Evolutionary conservation across 306 rosid species (phyloP), one percentile per base, ranked within the genome.

Genomic region (Sesbania bispinosa): DNA sequence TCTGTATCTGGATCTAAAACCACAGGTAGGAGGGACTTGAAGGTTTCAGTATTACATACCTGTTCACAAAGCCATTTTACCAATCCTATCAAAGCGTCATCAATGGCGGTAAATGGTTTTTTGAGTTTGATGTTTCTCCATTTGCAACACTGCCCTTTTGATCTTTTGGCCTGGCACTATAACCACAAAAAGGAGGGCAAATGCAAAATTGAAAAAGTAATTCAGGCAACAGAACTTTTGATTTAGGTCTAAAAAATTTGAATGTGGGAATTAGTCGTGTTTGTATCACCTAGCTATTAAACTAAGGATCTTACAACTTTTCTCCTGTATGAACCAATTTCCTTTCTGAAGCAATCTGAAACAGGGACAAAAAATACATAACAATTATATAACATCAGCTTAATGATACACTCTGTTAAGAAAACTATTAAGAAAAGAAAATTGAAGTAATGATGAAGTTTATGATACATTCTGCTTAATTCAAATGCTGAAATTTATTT

Each of bases 41-140:
- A 58, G 63, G 19, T 51, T 47, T n/a, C 48, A 53, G 52, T 5
- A 65, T 15, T 14, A 48, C 74, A 70, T 77, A 88, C 98, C 98
- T 92, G 95, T 41, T 86, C 98, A 80, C 96, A 92, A 21, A 92
- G 96, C 98, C 98, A 92, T 46, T 89, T 90, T 55, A 92, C 96
- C 86, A 92, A 62, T 57, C 89, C 95, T 74, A 79, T 81, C 89
- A 92, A 80, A 69, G 89, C 92, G 74, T 92, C 94, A 78, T 86
- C 92, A 71, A 89, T 86, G 18, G 79, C 47, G 58, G 92, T 80
- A 16, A 71, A 36, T 30, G 81, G 69, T 58, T 71, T 82, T 92
- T 89, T 33, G 90, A 87, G 58, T 84, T 78, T 57, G 94, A 86
- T 76, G 89, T 84, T 62, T 86, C 94, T 64, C 84, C 90, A 77